These are phyloP conservation scores for Rickenella mellea DNA, from an alignment of 768 basidiomycete species.

Conservation along the genomic window DNA sequence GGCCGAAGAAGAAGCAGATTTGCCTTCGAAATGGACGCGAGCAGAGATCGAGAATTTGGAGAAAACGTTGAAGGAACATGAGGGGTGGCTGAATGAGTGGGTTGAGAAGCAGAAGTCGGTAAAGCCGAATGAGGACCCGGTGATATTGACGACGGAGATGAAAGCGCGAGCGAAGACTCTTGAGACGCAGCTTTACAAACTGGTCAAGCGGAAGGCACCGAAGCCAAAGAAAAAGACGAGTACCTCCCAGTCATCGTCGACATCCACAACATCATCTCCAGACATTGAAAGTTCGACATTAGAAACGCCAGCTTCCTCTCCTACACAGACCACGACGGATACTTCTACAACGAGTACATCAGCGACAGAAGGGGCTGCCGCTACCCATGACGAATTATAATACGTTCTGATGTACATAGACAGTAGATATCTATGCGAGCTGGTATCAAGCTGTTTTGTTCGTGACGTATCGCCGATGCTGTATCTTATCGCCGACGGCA, in stretches of 20 bases:
- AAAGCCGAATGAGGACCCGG: slow-evolving; percentile 71
- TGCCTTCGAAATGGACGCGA: slow-evolving; percentile 72
- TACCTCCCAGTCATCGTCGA: slow-evolving; percentile 14
- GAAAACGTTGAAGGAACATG: slow-evolving; percentile 66
- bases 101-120: slow-evolving; percentile 77
- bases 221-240: slow-evolving; percentile 48
- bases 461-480: too few relatives aligned
- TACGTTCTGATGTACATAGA: too few relatives aligned
- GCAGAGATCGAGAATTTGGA: slow-evolving; percentile 82
- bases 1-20: slow-evolving; percentile 43
- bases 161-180: slow-evolving; percentile 72
- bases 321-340: too few relatives aligned
- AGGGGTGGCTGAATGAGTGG: slow-evolving; percentile 72
- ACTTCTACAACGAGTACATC: too few relatives aligned
- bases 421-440: too few relatives aligned
- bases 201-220: slow-evolving; percentile 61
- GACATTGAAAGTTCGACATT: not conserved
- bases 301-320: too few relatives aligned
- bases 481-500: too few relatives aligned
- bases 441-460: too few relatives aligned
- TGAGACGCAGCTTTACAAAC: slow-evolving; percentile 61
- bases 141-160: slow-evolving; percentile 81
- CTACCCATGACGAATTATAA: too few relatives aligned
- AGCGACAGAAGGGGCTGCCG: too few relatives aligned
- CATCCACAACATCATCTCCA: not conserved